Conservation (phyloP, 805 yeast species). For the Yarrowia yakushimensis region DNA sequence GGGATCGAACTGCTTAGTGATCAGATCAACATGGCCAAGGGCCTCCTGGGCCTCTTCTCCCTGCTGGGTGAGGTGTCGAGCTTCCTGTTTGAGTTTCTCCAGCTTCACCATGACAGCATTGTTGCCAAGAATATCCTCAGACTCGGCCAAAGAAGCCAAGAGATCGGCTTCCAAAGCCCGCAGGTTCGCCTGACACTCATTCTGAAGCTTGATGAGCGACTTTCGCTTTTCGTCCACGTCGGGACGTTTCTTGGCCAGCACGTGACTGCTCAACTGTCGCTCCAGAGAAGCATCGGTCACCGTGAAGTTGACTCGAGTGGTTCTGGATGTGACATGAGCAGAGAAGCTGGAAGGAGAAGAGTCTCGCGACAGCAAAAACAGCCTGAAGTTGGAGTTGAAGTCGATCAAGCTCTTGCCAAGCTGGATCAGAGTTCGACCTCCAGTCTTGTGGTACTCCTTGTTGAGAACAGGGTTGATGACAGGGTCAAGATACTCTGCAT, state of each 20-base stretch:
- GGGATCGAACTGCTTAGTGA: slow-evolving; percentile 47
- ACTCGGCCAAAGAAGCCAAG: slow-evolving; percentile 52
- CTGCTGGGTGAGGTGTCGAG: slow-evolving; percentile 51
- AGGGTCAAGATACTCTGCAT: slow-evolving; percentile 81
- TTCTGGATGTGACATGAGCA: slow-evolving; percentile 45
- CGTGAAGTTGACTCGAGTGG: slow-evolving; percentile 64
- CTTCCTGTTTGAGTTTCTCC: slow-evolving; percentile 62
- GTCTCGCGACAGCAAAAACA: slow-evolving; percentile 62
- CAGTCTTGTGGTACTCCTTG: slow-evolving; percentile 57
- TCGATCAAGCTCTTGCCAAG: slow-evolving; percentile 67
- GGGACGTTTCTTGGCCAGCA: slow-evolving; percentile 57
- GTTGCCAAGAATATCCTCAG: slow-evolving; percentile 63
- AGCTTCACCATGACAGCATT: slow-evolving; percentile 56
- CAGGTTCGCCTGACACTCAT: slow-evolving; percentile 56
- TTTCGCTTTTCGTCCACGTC: slow-evolving; percentile 58
- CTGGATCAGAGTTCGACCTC: slow-evolving; percentile 63
- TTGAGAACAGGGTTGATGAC: slow-evolving; percentile 59
- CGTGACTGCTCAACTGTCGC: slow-evolving; percentile 54
- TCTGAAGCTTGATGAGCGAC: slow-evolving; percentile 52
- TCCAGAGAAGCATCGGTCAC: slow-evolving; percentile 67
- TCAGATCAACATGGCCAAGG: slow-evolving; percentile 51
- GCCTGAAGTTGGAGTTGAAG: slow-evolving; percentile 56
- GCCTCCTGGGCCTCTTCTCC: slow-evolving; percentile 53
- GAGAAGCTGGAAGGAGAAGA: slow-evolving; percentile 50
- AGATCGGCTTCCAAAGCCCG: slow-evolving; percentile 56